Evolutionary conservation across 352 stramenopile genomes (phyloP), one percentile per base, ranked within the genome.

Genomic region (Globisporangium heterothallicum): DNA sequence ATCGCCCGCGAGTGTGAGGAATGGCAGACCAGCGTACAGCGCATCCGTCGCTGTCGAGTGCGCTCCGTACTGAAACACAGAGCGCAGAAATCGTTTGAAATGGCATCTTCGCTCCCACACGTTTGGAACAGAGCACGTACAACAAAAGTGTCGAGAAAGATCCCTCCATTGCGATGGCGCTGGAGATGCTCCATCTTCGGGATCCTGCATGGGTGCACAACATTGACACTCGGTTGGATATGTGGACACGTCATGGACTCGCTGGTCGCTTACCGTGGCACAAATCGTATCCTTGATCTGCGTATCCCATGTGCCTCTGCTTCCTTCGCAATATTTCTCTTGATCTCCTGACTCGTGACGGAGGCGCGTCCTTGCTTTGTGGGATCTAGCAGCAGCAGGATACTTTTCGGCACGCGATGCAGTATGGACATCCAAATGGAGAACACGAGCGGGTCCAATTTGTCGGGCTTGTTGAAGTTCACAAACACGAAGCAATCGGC

Each of bases 121-220:
- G 24, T 26, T 14, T 35, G 9, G 16, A 18, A 18, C 35, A 46
- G 22, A 34, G 4, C 26, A 66, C 64, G 53, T 64, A 84, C 75
- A 25, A 90, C 73, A 52, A 96, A 82, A 13, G 89, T 97, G 71
- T 98, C 93, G 25, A 98, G 67, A 48, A 97, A 97, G 9, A 97
- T 53, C 36, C 94, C 88, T n/a, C 70, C 74, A 16, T 66, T 22
- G 7, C 44, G 51, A 34, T 96, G 75, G 14, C 92, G 74, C 30
- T 56, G 49, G 12, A 98, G 63, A 58, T 98, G 92, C 9, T 88
- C 58, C 19, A 53, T 40, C 53, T 95, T 94, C n/a, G 64, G 22
- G 10, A 87, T 71, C 19, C 76, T 84, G n/a, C n/a, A n/a, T n/a
- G n/a, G n/a, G n/a, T n/a, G n/a, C n/a, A n/a, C n/a, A n/a, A n/a